Percentiles rank a stretch among this genome's conserved stretches.
phyloP scores from a whole-genome alignment of 306 rosid species.

The Quillaja saponaria region DNA sequence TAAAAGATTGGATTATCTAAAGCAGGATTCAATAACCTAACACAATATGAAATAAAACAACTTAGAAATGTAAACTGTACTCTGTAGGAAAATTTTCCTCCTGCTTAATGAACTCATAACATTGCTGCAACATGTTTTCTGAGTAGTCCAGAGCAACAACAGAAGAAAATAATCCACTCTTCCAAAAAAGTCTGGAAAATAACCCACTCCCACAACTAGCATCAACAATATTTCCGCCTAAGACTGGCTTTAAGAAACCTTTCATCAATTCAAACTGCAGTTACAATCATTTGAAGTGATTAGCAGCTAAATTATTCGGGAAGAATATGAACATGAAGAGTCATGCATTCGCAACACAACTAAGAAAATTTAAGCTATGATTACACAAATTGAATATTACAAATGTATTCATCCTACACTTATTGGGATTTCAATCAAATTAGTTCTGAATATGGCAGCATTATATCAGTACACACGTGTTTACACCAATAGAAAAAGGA shows the following conservation, averaged over 20 bases:
- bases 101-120: slow-evolving; percentile 78
- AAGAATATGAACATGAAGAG: slow-evolving; percentile 8
- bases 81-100: slow-evolving; percentile 75
- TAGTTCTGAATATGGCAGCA: slow-evolving; percentile 21
- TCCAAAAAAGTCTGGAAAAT: slow-evolving; percentile 83
- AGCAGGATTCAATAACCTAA: slow-evolving; percentile 3
- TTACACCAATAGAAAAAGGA: slow-evolving; percentile 3
- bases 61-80: slow-evolving; percentile 46
- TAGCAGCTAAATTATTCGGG: slow-evolving; percentile 1
- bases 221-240: slow-evolving; percentile 85
- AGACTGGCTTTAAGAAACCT: slow-evolving; percentile 66
- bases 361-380: not conserved
- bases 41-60: slow-evolving; percentile 17
- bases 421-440: slow-evolving; percentile 20
- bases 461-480: slow-evolving; percentile 8
- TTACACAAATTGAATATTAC: slow-evolving; percentile 14
- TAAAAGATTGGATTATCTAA: not conserved
- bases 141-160: slow-evolving; percentile 92
- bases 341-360: slow-evolving; percentile 16
- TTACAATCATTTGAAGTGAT: slow-evolving; percentile 29
- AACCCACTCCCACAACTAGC: slow-evolving; percentile 95
- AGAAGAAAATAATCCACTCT: slow-evolving; percentile 78
- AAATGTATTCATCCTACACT: not conserved
- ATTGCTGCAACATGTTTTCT: slow-evolving; percentile 84
- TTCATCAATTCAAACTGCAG: slow-evolving; percentile 82